These are phyloP conservation scores for Solanum corneliomulleri DNA, from an alignment of 257 asterid species.

Conservation along the genomic window DNA sequence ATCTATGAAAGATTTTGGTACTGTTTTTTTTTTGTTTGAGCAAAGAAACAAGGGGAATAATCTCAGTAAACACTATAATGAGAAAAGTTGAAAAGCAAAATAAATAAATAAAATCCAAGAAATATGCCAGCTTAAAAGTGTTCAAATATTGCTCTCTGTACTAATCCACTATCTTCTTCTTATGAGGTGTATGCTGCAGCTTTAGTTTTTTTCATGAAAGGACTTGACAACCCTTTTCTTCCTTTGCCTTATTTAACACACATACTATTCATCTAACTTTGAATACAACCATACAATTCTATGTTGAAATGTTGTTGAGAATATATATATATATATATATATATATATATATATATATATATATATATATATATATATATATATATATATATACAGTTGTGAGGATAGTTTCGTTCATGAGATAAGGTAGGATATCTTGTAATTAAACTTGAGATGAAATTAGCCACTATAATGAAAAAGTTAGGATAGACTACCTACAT, in stretches of 20 bases:
- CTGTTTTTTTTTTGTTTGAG: not conserved
- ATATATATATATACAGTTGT: too few species aligned
- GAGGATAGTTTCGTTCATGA: not conserved
- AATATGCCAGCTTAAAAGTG: not conserved
- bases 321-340: too few species aligned
- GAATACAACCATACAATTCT: not conserved
- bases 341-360: too few species aligned
- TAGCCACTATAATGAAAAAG: not conserved
- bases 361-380: too few species aligned
- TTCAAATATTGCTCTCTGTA: not conserved
- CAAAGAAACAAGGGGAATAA: conserved; percentile 1
- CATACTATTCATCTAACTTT: not conserved
- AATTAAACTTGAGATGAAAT: not conserved
- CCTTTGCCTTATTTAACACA: not conserved
- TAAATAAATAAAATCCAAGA: not conserved
- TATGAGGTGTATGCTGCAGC: not conserved
- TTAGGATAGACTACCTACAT: not conserved
- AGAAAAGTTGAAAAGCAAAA: not conserved
- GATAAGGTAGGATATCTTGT: not conserved
- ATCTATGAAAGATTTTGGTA: not conserved
- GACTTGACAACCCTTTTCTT: not conserved
- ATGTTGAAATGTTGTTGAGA: not conserved
- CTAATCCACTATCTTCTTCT: not conserved
- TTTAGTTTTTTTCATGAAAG: not conserved
- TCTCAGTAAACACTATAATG: not conserved